Percentiles rank a stretch among this genome's conserved stretches.
phyloP scores from a whole-genome alignment of 495 filamentous ascomycete genomes.

The Beverwykella pulmonaria region DNA sequence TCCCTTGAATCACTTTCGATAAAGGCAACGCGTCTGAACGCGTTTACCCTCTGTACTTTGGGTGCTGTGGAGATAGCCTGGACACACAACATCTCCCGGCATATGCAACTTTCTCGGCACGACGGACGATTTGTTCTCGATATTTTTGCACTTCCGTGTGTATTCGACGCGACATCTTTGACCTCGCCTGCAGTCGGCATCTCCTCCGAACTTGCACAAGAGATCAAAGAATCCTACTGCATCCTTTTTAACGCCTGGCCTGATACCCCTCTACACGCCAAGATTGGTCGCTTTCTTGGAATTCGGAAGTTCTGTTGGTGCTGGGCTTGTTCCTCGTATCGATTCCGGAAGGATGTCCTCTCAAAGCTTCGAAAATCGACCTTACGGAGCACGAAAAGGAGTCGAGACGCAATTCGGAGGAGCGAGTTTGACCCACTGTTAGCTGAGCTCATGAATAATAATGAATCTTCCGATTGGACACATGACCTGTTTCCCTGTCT shows the following conservation, averaged over 20 bases:
- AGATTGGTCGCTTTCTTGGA: conserved; percentile 2
- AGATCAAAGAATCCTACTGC: conserved; percentile 26
- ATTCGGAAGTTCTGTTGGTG: conserved; percentile 15
- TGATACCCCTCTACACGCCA: conserved; percentile 8
- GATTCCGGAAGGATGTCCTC: conserved; percentile 4
- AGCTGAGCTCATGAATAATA: conserved; percentile 8
- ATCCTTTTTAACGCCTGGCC: conserved; percentile 32
- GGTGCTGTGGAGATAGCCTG: conserved; percentile 16
- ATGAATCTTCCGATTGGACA: conserved; percentile 20
- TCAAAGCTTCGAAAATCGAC: background rate
- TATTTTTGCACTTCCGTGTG: conserved; percentile 24
- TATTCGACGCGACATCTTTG: conserved; percentile 15
- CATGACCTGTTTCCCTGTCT: conserved; percentile 25
- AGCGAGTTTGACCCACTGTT: conserved; percentile 21
- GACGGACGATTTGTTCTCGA: conserved; percentile 14
- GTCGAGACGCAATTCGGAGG: background rate
- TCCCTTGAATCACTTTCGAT: conserved; percentile 21
- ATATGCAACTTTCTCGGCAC: conserved; percentile 19
- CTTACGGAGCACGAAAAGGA: background rate
- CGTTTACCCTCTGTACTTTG: conserved; percentile 10
- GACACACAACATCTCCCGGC: conserved; percentile 24
- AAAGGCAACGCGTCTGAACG: conserved; percentile 22
- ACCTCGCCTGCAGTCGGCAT: conserved; percentile 20
- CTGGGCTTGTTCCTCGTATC: conserved; percentile 25
- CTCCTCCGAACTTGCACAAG: conserved; percentile 16